Evolutionary conservation across 2,329 filamentous ascomycete genomes (phyloP).

Genomic region (Arthrobotrys sinensis): DNA sequence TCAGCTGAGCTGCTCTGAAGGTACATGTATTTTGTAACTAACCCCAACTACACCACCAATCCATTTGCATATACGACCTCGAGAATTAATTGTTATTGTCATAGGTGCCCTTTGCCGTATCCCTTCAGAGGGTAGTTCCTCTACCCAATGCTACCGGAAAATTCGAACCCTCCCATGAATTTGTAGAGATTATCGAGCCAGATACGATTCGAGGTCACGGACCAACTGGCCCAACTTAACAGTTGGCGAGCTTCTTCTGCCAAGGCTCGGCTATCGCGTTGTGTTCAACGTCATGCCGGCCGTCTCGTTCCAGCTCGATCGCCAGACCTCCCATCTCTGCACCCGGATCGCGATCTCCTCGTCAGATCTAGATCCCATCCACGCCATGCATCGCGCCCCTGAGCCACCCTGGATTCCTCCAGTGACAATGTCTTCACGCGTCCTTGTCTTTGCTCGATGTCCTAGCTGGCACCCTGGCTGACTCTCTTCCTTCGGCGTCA

Average conservation of each 20-base stretch:
- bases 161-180: no score
- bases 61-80: no score
- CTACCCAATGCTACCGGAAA: no score
- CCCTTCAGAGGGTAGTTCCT: no score
- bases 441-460: neutral
- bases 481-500: constrained; percentile 62
- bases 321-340: neutral
- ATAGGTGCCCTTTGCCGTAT: no score
- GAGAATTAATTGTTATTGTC: no score
- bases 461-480: neutral
- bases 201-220: no score
- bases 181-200: no score
- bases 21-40: no score
- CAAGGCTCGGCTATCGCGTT: constrained; percentile 5
- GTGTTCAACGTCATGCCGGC: neutral
- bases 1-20: no score
- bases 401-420: neutral
- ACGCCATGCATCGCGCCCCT: constrained; percentile 1
- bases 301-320: neutral
- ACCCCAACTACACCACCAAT: no score
- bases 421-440: neutral
- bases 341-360: constrained; percentile 13
- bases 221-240: no score
- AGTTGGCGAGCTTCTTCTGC: neutral
- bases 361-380: constrained; percentile 71